Percentiles rank a stretch among this genome's conserved stretches.
Conservation (phyloP, 1,284 basidiomycete genomes). For the Irpex rosettiformis region DNA sequence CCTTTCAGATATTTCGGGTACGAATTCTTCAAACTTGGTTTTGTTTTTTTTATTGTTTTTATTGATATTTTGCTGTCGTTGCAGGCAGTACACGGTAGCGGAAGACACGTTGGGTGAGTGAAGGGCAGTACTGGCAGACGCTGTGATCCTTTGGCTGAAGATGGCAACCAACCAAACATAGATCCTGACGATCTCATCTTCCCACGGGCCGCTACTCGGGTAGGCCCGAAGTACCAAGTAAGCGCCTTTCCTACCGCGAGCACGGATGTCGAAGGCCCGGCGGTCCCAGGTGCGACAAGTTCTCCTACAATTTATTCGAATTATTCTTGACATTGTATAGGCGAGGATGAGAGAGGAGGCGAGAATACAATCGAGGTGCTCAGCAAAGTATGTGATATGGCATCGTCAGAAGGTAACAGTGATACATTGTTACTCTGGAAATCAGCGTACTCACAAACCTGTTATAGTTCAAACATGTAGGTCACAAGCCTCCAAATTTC, state of each 20-base stretch:
- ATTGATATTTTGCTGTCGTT: conserved; percentile 1
- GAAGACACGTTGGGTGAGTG: conserved; percentile 83
- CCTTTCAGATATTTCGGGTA: conserved; percentile 96
- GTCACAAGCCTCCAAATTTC: conserved; percentile 7
- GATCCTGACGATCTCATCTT: conserved; percentile 95
- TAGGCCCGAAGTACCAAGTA: conserved; percentile 86
- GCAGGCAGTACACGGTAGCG: conserved; percentile 83
- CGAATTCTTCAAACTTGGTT: conserved; percentile 26
- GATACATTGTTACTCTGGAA: not conserved
- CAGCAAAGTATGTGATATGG: conserved; percentile 58
- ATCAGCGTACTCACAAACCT: conserved; percentile 8
- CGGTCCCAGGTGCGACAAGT: conserved; percentile 35
- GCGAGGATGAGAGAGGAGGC: conserved; percentile 58
- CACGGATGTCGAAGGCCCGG: conserved; percentile 34
- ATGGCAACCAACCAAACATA: conserved; percentile 25
- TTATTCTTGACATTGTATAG: conserved; percentile 14
- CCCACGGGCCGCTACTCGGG: conserved; percentile 84
- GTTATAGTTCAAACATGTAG: conserved; percentile 48
- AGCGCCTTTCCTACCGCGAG: conserved; percentile 49
- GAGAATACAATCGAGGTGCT: conserved; percentile 73
- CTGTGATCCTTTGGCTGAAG: conserved; percentile 19
- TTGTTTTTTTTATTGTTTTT: conserved; percentile 5
- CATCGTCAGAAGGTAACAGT: conserved; percentile 59
- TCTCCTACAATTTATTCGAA: not conserved
- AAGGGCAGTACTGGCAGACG: conserved; percentile 4